phyloP scores from a whole-genome alignment of 345 rosid species.

The Eucalyptus pauciflora region DNA sequence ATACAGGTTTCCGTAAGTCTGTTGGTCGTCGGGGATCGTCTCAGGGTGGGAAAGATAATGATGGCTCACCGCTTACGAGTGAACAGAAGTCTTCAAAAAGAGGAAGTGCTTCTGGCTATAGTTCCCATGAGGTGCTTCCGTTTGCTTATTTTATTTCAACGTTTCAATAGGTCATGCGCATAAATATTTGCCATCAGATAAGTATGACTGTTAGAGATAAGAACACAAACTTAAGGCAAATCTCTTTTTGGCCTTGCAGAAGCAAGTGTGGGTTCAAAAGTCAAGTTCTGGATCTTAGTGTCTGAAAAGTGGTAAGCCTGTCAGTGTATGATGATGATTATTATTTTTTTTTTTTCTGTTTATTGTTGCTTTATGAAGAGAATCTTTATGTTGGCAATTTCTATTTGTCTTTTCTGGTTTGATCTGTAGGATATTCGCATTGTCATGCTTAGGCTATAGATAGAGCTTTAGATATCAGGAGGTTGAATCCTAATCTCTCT shows the following conservation, averaged over 20 bases:
- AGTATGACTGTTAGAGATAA: neutral
- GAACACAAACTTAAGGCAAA: neutral
- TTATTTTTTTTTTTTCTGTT: neutral
- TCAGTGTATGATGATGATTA: neutral
- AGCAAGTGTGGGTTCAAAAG: constrained; percentile 66
- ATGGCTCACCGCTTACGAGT: constrained; percentile 7
- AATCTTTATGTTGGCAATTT: neutral
- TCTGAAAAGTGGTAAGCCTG: constrained; percentile 12
- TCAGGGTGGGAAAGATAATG: constrained; percentile 21
- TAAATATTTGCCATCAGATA: neutral
- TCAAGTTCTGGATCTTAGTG: constrained; percentile 30
- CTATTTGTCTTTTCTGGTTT: neutral
- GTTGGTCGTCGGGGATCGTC: constrained; percentile 24
- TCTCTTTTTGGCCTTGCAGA: constrained; percentile 19
- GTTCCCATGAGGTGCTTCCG: constrained; percentile 21
- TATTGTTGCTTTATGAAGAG: neutral
- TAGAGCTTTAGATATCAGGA: neutral
- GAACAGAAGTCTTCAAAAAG: constrained; percentile 28
- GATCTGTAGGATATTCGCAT: neutral
- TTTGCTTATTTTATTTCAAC: neutral
- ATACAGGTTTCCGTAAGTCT: constrained; percentile 32
- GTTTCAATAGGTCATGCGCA: neutral
- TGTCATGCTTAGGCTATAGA: neutral
- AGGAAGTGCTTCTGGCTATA: constrained; percentile 20
- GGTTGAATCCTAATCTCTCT: neutral